Base-by-base conservation (phyloP, 305 asterid genomes). In the Ilex paraguariensis region DNA sequence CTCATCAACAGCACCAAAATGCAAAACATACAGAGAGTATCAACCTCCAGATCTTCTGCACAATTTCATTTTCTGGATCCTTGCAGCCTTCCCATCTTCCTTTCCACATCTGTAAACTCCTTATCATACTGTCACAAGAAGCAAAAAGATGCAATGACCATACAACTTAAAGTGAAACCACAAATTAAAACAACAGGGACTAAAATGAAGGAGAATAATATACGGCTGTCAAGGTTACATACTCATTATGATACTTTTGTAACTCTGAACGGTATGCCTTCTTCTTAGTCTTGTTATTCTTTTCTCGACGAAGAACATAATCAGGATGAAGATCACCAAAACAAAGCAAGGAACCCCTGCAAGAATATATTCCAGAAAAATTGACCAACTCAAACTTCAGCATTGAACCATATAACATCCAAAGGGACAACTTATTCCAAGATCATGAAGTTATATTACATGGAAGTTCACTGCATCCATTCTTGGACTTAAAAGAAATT, bases 261-360 rank as follows among this genome's bases (percentile, higher is more conserved):
- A 93, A 61, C 66, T 81, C 79, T 49, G 82, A 73, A 79, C 79
- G 80, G 71, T 93, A 86, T 31, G 77, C 70, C 62, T 79, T 84
- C 84, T 83, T 93, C 70, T 67, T 65, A 58, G 84, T 69, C 80
- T 79, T 93, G 71, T 75, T 71, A 62, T 70, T 67, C 68, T 79
- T 84, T 77, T 86, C 95, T 58, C 59, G 71, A 6, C 52, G 76
- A 77, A 90, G 76, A 62, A 90, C 74, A 63, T 69, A 71, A 73
- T 90, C 99, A 21, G 99, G 99, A 74, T 90, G 96, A 71, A 82
- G 83, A 76, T 82, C 72, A 65, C 95, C 95, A 64, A 69, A 75
- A 79, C 97, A 90, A 45, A 93, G 75, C 70, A 87, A 79, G 72
- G 85, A 72, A 68, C 95, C 87, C 99, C 99, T 93, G 79, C 77